These are phyloP conservation scores for Amanita phalloides DNA, from an alignment of 768 basidiomycete species.

Conservation along the genomic window DNA sequence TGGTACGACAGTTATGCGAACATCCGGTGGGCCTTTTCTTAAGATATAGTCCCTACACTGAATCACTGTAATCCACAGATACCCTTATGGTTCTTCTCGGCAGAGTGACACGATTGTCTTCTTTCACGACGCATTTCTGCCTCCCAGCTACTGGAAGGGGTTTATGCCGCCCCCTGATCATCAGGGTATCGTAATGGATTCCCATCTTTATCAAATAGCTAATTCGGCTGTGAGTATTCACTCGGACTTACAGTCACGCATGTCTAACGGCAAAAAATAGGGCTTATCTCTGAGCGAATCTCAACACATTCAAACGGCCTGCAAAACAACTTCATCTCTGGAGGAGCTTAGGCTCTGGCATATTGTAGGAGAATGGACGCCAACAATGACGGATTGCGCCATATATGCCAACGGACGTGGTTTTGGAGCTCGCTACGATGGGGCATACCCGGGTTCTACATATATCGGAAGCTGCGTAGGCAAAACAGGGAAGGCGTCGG, in stretches of 20 bases:
- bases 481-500: conserved; percentile 61
- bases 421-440: conserved; percentile 53
- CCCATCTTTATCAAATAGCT: conserved; percentile 74
- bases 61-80: conserved; percentile 15
- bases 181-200: conserved; percentile 68
- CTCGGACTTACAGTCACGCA: conserved; percentile 1
- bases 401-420: conserved; percentile 82
- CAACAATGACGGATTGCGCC: conserved; percentile 68
- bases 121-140: conserved; percentile 74
- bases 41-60: conserved; percentile 2
- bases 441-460: conserved; percentile 51
- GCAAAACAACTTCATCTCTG: conserved; percentile 33
- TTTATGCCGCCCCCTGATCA: conserved; percentile 42
- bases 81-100: conserved; percentile 21
- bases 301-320: conserved; percentile 55
- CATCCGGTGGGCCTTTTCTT: conserved; percentile 39
- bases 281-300: conserved; percentile 17
- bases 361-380: conserved; percentile 84
- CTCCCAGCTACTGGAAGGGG: conserved; percentile 57
- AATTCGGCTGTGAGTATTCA: conserved; percentile 33
- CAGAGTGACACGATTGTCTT: conserved; percentile 59
- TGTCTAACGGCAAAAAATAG: background rate
- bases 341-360: conserved; percentile 59
- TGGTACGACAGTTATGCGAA: conserved; percentile 69
- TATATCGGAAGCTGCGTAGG: conserved; percentile 65